These are phyloP conservation scores for Solanum corneliomulleri DNA, from an alignment of 257 asterid species.

Conservation along the genomic window DNA sequence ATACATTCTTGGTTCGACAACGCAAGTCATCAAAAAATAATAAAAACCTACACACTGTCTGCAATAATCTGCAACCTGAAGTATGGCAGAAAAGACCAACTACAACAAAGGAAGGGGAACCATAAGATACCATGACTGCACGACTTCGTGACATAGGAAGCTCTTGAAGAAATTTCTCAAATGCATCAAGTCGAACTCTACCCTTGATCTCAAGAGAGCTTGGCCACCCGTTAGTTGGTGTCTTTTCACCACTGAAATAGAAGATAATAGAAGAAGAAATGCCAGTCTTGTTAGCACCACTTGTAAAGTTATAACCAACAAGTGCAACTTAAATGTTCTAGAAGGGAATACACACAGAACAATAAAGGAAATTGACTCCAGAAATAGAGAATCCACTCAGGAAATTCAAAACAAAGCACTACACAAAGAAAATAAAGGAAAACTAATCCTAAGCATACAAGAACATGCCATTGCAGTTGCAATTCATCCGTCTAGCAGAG, in stretches of 20 bases:
- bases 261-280: constrained; percentile 1
- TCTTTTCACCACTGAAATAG: constrained; percentile 76
- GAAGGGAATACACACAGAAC: not conserved
- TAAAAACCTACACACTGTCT: constrained; percentile 11
- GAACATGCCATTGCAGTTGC: not conserved
- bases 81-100: constrained; percentile 13
- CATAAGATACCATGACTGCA: constrained; percentile 98
- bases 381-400: not conserved
- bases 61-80: constrained; percentile 29
- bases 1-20: constrained; percentile 24
- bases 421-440: not conserved
- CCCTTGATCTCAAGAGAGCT: constrained; percentile 85
- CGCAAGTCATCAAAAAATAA: constrained; percentile 1
- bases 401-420: not conserved
- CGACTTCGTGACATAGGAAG: constrained; percentile 97
- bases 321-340: not conserved
- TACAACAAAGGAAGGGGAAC: constrained; percentile 43
- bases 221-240: constrained; percentile 74
- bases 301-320: not conserved
- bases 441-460: not conserved
- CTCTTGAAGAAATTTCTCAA: constrained; percentile 79
- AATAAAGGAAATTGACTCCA: not conserved
- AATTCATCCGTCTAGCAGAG: not conserved
- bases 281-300: not conserved
- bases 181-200: constrained; percentile 86